These are phyloP conservation scores for Verticillium longisporum DNA, from an alignment of 2,329 filamentous ascomycete species.

Conservation along the genomic window DNA sequence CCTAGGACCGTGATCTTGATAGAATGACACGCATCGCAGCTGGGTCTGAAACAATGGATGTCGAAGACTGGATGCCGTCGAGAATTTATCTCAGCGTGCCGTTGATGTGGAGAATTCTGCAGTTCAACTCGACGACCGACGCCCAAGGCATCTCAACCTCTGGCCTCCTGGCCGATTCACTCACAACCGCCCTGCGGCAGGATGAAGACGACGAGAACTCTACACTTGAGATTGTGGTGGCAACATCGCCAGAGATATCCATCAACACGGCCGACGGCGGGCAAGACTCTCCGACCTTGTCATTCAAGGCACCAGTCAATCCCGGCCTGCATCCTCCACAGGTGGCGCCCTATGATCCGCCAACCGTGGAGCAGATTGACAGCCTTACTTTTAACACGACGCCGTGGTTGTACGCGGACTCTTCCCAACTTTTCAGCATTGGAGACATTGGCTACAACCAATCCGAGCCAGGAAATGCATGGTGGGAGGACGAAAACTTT, in stretches of 20 bases:
- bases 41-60: conserved; percentile 38
- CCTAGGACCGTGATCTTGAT: conserved; percentile 39
- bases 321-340: conserved; percentile 10
- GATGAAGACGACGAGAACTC: conserved; percentile 27
- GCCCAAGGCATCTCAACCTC: conserved; percentile 25
- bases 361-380: conserved; percentile 23
- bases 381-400: conserved; percentile 32
- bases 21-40: conserved; percentile 42
- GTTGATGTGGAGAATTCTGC: conserved; percentile 45
- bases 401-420: conserved; percentile 35
- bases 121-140: conserved; percentile 35
- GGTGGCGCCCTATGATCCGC: conserved; percentile 18
- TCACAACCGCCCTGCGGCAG: conserved; percentile 21
- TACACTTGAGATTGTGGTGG: conserved; percentile 41
- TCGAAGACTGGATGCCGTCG: conserved; percentile 44
- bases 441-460: conserved; percentile 26
- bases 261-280: conserved; percentile 45
- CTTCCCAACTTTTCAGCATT: conserved; percentile 29
- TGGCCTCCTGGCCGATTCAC: conserved; percentile 34
- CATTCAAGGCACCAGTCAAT: conserved; percentile 21
- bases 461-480: conserved; percentile 23
- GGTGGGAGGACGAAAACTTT: conserved; percentile 33
- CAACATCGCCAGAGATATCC: conserved; percentile 42
- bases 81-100: conserved; percentile 45
- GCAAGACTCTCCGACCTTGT: conserved; percentile 36